Conservation (phyloP, 2,329 filamentous ascomycete genomes). For the Aspergillus brasiliensis region DNA sequence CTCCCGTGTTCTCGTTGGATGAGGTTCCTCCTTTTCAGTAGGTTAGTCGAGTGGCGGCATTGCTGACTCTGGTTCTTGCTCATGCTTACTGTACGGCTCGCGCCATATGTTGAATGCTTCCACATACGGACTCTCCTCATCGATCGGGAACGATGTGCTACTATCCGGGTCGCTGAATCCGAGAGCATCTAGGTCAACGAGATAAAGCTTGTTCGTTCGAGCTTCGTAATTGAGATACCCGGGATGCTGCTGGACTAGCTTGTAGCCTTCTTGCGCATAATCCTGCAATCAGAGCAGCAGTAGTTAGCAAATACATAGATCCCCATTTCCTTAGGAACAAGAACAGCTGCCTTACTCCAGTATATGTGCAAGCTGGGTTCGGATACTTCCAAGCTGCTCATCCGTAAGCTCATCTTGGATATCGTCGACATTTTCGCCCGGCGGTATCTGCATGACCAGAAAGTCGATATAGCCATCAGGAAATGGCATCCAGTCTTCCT, state of each 20-base stretch:
- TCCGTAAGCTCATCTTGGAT: neutral
- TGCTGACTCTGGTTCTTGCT: neutral
- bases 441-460: neutral
- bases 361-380: neutral
- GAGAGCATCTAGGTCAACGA: neutral
- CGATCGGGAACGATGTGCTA: neutral
- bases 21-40: neutral
- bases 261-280: neutral
- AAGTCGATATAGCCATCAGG: neutral
- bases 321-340: too few species aligned
- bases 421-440: neutral
- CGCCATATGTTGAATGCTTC: conserved; percentile 1
- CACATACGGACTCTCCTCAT: neutral
- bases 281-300: neutral
- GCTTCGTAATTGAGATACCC: neutral
- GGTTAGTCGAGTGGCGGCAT: neutral
- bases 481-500: neutral
- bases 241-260: neutral
- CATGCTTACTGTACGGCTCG: neutral
- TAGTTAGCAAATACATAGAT: neutral
- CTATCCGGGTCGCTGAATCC: neutral
- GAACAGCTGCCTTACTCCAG: neutral
- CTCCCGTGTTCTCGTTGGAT: neutral
- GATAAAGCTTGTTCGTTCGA: neutral
- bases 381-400: neutral